phyloP scores from a whole-genome alignment of 1,284 basidiomycete genomes.

The Mycosarcoma maydis region DNA sequence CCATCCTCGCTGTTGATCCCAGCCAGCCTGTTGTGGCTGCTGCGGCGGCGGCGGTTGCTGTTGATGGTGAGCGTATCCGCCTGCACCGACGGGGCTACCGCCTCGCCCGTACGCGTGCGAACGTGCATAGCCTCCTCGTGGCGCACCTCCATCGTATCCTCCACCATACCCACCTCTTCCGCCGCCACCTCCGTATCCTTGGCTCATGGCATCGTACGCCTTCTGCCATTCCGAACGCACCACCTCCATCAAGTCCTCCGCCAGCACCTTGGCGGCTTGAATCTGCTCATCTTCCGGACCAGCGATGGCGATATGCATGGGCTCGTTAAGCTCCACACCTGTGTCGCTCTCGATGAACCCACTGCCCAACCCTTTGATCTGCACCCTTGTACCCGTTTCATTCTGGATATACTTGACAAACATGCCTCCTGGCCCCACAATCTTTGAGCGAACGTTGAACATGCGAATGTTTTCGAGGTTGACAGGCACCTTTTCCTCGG shows the following conservation, averaged over 20 bases:
- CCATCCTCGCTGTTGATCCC: constrained; percentile 18
- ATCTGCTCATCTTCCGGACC: constrained; percentile 61
- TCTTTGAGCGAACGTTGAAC: constrained; percentile 96
- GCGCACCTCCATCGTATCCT: constrained; percentile 7
- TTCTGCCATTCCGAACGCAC: constrained; percentile 61
- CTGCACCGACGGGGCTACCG: constrained; percentile 12
- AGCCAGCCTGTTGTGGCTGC: too few relatives aligned
- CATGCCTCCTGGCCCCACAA: constrained; percentile 87
- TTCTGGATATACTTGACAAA: constrained; percentile 99
- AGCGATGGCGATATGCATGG: constrained; percentile 75
- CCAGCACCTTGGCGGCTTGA: constrained; percentile 54
- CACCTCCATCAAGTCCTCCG: constrained; percentile 61
- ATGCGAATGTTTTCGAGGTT: constrained; percentile 88
- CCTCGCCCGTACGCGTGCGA: constrained; percentile 15
- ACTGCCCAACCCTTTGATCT: constrained; percentile 94
- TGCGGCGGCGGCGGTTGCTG: too few relatives aligned
- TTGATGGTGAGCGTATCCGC: constrained; percentile 28
- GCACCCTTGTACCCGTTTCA: constrained; percentile 95
- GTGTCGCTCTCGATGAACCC: constrained; percentile 96
- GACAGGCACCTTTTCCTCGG: constrained; percentile 71
- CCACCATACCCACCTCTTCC: constrained; percentile 14
- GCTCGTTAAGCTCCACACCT: constrained; percentile 86
- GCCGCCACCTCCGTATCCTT: constrained; percentile 9
- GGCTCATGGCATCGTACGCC: constrained; percentile 42
- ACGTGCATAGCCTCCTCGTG: constrained; percentile 17